Evolutionary conservation across 345 rosid species (phyloP), one percentile per base, ranked within the genome.

Genomic region (Syzygium jambos): DNA sequence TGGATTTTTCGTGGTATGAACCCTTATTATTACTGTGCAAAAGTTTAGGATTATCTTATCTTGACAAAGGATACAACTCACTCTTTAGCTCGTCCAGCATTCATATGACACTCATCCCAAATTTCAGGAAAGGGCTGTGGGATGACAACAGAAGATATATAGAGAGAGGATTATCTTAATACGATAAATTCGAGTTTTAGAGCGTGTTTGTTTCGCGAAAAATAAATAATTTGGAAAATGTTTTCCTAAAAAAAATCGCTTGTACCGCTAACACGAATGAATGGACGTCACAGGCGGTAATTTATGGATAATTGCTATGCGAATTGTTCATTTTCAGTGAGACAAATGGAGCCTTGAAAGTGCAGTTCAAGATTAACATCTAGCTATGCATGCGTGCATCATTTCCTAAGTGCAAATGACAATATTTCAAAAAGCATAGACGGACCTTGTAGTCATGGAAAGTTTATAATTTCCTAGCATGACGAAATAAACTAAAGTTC

Each of bases 131-230:
- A 61, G 9, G 17, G 4, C 17, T 3, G 1, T 61, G 34, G 9
- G 19, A 61, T n/a, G 34, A 61, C 30, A 61, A n/a, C 34, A 3
- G 6, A 61, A 13, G 17, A 61, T 61, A 61, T 16, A n/a, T n/a
- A 43, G 46, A 43, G 46, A 43, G 46, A 43, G 46, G 46, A 43
- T 43, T 43, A 43, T 43, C 46, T 43, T 43, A 43, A 34, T 38
- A 5, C 5, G 25, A 25, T 34, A 30, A 30, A 65, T 30, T 65
- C 17, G 3, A 65, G 30, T 30, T 30, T 4, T 9, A 12, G 6
- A 19, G 5, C 0, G 3, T 0, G 41, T 73, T 34, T 19, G 0
- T 73, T 41, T 65, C 0, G 0, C 9, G 3, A 3, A 65, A 30
- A 8, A 16, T 30, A 1, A 30, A 65, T 65, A 1, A 65, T 65